Evolutionary conservation across 2,329 filamentous ascomycete species (phyloP).

Genomic region (Colletotrichum sidae): DNA sequence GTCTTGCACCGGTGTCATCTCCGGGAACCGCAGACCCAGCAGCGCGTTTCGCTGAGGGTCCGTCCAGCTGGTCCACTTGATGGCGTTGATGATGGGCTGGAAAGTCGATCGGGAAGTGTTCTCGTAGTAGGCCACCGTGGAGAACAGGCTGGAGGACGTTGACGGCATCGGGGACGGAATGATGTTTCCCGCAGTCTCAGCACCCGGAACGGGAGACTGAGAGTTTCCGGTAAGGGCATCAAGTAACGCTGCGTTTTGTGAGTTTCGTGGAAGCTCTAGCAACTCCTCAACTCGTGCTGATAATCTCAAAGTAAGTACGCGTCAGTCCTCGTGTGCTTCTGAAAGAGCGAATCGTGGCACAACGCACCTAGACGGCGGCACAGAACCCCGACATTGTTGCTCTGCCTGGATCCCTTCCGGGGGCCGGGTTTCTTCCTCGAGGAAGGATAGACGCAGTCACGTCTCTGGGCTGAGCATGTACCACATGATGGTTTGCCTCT

Average conservation of each 20-base stretch:
- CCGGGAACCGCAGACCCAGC: too few species aligned
- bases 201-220: neutral
- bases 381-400: neutral
- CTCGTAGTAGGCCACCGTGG: neutral
- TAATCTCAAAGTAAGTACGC: neutral
- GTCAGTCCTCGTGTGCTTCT: neutral
- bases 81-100: neutral
- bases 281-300: neutral
- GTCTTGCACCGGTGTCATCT: too few species aligned
- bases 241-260: too few species aligned
- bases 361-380: neutral
- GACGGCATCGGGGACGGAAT: neutral
- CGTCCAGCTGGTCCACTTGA: neutral
- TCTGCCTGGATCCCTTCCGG: neutral
- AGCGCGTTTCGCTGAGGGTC: neutral
- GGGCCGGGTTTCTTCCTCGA: conserved; percentile 1
- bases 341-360: neutral
- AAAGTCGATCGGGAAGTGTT: neutral
- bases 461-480: neutral
- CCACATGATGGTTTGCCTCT: neutral
- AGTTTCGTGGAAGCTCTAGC: neutral
- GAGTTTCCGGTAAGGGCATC: neutral
- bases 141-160: neutral
- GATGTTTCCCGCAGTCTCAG: neutral
- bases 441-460: neutral